Percentiles rank a stretch among this genome's conserved stretches.
These are phyloP conservation scores for Chaetomium globosum DNA, from an alignment of 2,329 filamentous ascomycete species.

Conservation along the genomic window DNA sequence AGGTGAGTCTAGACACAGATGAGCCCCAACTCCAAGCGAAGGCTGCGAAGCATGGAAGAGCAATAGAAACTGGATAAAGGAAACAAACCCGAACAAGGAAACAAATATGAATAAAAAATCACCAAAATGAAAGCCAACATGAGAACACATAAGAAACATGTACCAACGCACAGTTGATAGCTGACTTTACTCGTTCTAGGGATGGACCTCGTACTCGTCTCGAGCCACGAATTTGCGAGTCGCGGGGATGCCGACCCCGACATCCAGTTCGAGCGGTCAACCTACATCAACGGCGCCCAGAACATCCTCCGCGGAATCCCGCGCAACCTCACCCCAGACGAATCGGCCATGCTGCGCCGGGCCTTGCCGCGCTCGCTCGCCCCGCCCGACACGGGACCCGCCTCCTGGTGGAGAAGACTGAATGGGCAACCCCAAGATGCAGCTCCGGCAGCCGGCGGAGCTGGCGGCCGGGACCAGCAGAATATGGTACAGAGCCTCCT, in stretches of 20 bases:
- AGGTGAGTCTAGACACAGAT: slow-evolving; percentile 16
- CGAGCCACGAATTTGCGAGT: slow-evolving; percentile 46
- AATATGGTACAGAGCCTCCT: slow-evolving; percentile 11
- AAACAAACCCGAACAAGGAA: too few species aligned
- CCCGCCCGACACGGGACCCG: too few species aligned
- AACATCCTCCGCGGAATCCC: slow-evolving; percentile 68
- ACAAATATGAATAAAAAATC: not conserved
- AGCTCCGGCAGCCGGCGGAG: not conserved
- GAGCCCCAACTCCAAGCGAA: too few species aligned
- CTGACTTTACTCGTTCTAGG: slow-evolving; percentile 36
- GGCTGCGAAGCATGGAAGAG: not conserved
- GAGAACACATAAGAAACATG: too few species aligned
- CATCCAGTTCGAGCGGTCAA: slow-evolving; percentile 57
- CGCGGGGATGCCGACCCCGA: slow-evolving; percentile 42
- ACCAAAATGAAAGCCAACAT: not conserved
- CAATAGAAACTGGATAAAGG: not conserved
- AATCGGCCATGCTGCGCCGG: slow-evolving; percentile 54
- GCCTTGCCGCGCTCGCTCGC: slow-evolving; percentile 50
- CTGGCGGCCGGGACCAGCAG: not conserved
- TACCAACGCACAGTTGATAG: not conserved
- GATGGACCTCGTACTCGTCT: slow-evolving; percentile 50
- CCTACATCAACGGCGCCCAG: slow-evolving; percentile 65
- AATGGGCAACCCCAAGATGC: not conserved
- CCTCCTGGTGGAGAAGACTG: not conserved
- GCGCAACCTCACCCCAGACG: slow-evolving; percentile 56